Conservation (phyloP, 2,329 filamentous ascomycete genomes). For the Pseudogymnoascus sp. region DNA sequence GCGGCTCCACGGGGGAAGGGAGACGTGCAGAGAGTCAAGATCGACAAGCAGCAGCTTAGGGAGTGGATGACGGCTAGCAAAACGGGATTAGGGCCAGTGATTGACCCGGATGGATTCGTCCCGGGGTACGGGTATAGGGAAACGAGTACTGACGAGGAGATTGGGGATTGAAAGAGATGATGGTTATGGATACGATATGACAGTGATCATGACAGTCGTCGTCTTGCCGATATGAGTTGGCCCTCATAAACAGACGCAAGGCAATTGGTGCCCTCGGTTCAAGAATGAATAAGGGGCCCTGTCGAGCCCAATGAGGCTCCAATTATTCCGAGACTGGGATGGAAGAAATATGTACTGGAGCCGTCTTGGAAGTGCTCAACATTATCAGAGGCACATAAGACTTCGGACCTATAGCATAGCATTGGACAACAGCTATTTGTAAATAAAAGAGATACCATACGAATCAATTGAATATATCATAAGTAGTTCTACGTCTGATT, state of each 20-base stretch:
- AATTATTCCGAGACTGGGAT: neutral
- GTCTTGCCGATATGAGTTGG: neutral
- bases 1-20: conserved; percentile 42
- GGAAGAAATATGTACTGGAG: neutral
- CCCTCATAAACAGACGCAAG: neutral
- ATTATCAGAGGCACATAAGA: neutral
- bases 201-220: neutral
- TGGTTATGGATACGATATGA: neutral
- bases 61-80: conserved; percentile 57
- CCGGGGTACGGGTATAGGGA: conserved; percentile 54
- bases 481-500: neutral
- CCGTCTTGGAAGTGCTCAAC: neutral
- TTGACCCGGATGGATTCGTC: conserved; percentile 69
- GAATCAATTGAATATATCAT: neutral
- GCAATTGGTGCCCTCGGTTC: neutral
- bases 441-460: neutral
- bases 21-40: conserved; percentile 40
- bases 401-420: neutral
- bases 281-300: neutral
- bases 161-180: conserved; percentile 17
- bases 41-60: conserved; percentile 52
- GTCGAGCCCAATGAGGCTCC: neutral
- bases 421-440: neutral
- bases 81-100: conserved; percentile 50
- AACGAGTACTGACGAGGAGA: conserved; percentile 32